These are phyloP conservation scores for Populus davidiana DNA, from an alignment of 345 rosid genomes.

Conservation along the genomic window DNA sequence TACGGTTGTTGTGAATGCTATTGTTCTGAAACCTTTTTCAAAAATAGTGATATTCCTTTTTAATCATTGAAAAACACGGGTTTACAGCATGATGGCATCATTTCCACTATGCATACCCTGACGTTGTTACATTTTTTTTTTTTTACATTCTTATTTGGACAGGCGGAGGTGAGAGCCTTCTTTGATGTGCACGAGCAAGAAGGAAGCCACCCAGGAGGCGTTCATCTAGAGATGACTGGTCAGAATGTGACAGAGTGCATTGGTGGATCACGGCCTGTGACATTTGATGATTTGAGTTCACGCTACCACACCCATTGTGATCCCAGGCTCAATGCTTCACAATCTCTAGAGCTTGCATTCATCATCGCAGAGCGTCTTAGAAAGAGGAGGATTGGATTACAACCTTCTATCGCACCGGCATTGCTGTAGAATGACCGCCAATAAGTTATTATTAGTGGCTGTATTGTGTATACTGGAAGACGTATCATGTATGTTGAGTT, in stretches of 20 bases:
- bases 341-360: constrained; percentile 32
- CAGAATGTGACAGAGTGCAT: constrained; percentile 36
- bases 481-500: not conserved
- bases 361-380: constrained; percentile 34
- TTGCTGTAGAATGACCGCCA: constrained; percentile 27
- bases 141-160: not conserved
- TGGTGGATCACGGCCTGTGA: constrained; percentile 30
- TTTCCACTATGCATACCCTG: not conserved
- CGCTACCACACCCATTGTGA: constrained; percentile 33
- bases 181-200: constrained; percentile 34
- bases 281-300: constrained; percentile 29
- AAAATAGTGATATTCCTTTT: not conserved
- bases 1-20: not conserved
- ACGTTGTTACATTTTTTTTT: not conserved
- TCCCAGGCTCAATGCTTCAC: constrained; percentile 34
- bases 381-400: constrained; percentile 27
- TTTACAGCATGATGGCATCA: not conserved
- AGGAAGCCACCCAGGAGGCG: constrained; percentile 32
- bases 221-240: constrained; percentile 34
- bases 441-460: constrained; percentile 9
- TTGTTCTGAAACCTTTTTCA: not conserved
- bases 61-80: not conserved
- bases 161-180: constrained; percentile 35
- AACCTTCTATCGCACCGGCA: constrained; percentile 8
- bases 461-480: not conserved